phyloP scores from a whole-genome alignment of 352 stramenopile genomes.

The Phytophthora melonis region DNA sequence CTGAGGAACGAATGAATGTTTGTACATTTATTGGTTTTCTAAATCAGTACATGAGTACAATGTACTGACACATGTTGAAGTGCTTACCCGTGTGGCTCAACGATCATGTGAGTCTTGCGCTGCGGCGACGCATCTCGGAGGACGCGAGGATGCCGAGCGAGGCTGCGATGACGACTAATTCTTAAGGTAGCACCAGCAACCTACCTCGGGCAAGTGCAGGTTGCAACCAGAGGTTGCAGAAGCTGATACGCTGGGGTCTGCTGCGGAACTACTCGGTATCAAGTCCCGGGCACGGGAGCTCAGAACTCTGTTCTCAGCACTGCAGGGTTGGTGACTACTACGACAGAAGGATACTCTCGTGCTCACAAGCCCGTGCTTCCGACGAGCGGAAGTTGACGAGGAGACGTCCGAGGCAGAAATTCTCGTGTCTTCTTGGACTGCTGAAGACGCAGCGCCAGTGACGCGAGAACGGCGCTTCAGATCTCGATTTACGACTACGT shows the following conservation, averaged over 20 bases:
- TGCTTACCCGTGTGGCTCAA: neutral
- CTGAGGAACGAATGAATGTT: neutral
- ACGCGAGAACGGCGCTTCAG: slow-evolving; percentile 1
- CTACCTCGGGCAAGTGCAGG: slow-evolving; percentile 51
- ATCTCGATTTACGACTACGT: slow-evolving; percentile 58
- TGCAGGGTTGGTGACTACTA: slow-evolving; percentile 46
- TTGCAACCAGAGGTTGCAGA: slow-evolving; percentile 6
- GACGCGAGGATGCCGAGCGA: slow-evolving; percentile 55
- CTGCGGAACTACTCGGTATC: neutral
- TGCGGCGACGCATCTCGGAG: slow-evolving; percentile 67
- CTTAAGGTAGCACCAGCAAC: slow-evolving; percentile 19
- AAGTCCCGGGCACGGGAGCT: slow-evolving; percentile 44
- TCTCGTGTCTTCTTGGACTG: slow-evolving; percentile 44
- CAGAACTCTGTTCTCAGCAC: slow-evolving; percentile 60
- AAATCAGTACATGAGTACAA: neutral
- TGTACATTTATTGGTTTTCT: neutral
- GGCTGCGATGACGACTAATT: neutral
- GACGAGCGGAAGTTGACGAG: slow-evolving; percentile 9
- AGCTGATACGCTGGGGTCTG: neutral
- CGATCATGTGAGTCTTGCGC: slow-evolving; percentile 52
- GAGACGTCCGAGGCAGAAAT: slow-evolving; percentile 40
- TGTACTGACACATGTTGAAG: slow-evolving; percentile 6
- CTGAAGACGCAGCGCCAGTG: neutral
- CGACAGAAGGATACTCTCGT: slow-evolving; percentile 34
- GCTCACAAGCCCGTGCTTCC: neutral